Evolutionary conservation across 345 rosid genomes (phyloP).

Genomic region (Hypericum perforatum): DNA sequence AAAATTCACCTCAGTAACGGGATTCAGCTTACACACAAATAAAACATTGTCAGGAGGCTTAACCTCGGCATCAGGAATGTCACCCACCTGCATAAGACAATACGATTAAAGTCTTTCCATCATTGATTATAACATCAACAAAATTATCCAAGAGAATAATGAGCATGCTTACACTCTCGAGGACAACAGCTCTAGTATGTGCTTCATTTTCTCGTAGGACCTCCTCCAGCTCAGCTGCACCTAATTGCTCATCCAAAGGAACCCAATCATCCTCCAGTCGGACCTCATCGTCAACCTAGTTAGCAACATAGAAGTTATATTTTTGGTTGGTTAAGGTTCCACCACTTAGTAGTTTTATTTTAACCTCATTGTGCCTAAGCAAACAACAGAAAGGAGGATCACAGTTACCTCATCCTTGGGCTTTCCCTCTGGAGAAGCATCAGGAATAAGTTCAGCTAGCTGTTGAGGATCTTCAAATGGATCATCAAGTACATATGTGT

Average conservation of each 20-base stretch:
- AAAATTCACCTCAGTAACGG: slow-evolving; percentile 82
- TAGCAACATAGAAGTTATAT: neutral
- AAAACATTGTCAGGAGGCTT: slow-evolving; percentile 93
- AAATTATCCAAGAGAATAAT: too few relatives aligned
- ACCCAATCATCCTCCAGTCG: slow-evolving; percentile 99
- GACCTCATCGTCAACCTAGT: slow-evolving; percentile 62
- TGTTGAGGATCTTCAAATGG: slow-evolving; percentile 86
- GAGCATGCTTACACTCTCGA: slow-evolving; percentile 64
- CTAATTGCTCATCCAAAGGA: slow-evolving; percentile 83
- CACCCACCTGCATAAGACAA: slow-evolving; percentile 38
- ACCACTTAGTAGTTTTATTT: too few relatives aligned
- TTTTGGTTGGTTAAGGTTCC: too few relatives aligned
- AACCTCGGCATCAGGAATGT: slow-evolving; percentile 73
- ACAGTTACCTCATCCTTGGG: slow-evolving; percentile 77
- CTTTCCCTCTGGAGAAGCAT: slow-evolving; percentile 85
- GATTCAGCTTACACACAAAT: slow-evolving; percentile 95
- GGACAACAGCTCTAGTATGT: slow-evolving; percentile 91
- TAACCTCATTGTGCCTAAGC: too few relatives aligned
- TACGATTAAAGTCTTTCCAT: too few relatives aligned
- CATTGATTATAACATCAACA: too few relatives aligned
- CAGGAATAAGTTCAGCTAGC: slow-evolving; percentile 66
- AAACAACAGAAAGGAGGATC: neutral
- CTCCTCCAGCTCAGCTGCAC: slow-evolving; percentile 60
- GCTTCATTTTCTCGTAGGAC: slow-evolving; percentile 71
- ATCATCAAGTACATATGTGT: slow-evolving; percentile 70